A percentile compares a stretch with the other conserved stretches of the same genome.
phyloP scores from a whole-genome alignment of 2,329 filamentous ascomycete species.

The Exserohilum turcica region DNA sequence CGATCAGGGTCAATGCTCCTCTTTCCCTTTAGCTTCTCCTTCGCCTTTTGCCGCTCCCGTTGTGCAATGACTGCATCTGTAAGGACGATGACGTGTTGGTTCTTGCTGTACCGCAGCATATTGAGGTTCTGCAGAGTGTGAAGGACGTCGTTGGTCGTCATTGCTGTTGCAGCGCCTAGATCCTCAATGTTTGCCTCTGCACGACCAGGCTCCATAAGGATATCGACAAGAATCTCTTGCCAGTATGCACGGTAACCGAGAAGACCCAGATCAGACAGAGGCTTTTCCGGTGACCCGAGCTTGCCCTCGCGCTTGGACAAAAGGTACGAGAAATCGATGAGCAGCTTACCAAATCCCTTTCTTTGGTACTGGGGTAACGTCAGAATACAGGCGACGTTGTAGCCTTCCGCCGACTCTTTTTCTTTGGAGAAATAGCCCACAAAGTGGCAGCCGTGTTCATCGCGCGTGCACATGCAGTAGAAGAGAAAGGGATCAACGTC shows the following conservation, averaged over 20 bases:
- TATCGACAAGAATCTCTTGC: slow-evolving; percentile 90
- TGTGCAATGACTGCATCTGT: slow-evolving; percentile 78
- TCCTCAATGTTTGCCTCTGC: slow-evolving; percentile 83
- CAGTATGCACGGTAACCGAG: slow-evolving; percentile 96
- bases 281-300: slow-evolving; percentile 94
- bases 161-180: slow-evolving; percentile 77
- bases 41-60: slow-evolving; percentile 73
- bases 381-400: slow-evolving; percentile 97
- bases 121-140: slow-evolving; percentile 92
- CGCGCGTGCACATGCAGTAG: slow-evolving; percentile 93
- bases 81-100: slow-evolving; percentile 93
- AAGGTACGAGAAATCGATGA: slow-evolving; percentile 98
- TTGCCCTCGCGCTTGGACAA: slow-evolving; percentile 94
- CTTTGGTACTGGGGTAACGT: slow-evolving; percentile 96
- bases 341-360: slow-evolving; percentile 87
- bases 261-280: slow-evolving; percentile 88
- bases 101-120: slow-evolving; percentile 95
- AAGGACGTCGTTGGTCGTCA: slow-evolving; percentile 97
- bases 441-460: slow-evolving; percentile 88
- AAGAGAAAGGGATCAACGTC: slow-evolving; percentile 99
- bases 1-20: slow-evolving; percentile 75
- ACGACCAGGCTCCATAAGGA: slow-evolving; percentile 68
- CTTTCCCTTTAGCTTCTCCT: slow-evolving; percentile 77
- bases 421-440: slow-evolving; percentile 99
- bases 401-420: slow-evolving; percentile 94